A percentile compares a stretch with the other conserved stretches of the same genome.
Evolutionary conservation across 768 basidiomycete genomes (phyloP).

Genomic region (Leccinum uliginosum): DNA sequence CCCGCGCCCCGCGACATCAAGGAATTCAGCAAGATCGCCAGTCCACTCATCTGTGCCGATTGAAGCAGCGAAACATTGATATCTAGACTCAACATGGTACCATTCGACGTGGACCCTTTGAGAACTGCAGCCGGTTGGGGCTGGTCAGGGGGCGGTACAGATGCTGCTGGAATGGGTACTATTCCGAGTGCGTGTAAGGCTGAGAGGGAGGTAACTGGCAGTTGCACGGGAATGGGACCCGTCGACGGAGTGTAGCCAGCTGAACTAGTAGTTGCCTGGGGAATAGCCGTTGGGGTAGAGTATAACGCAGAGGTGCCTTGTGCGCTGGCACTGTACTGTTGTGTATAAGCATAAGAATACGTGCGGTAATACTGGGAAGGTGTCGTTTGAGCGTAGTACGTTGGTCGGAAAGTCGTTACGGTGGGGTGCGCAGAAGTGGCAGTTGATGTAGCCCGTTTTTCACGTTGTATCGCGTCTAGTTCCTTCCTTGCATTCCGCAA

Average conservation of each 20-base stretch:
- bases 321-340: slow-evolving; percentile 40
- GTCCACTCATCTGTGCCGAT: slow-evolving; percentile 70
- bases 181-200: slow-evolving; percentile 71
- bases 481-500: slow-evolving; percentile 60
- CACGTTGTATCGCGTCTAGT: slow-evolving; percentile 63
- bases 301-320: slow-evolving; percentile 24
- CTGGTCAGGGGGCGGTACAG: slow-evolving; percentile 50
- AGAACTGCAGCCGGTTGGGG: slow-evolving; percentile 74
- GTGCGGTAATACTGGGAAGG: slow-evolving; percentile 58
- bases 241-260: slow-evolving; percentile 30
- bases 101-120: slow-evolving; percentile 66
- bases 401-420: slow-evolving; percentile 37
- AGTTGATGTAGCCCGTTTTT: slow-evolving; percentile 49
- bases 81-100: slow-evolving; percentile 68
- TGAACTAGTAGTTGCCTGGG: slow-evolving; percentile 32
- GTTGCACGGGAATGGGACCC: slow-evolving; percentile 55
- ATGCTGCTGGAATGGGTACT: slow-evolving; percentile 57
- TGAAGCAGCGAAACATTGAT: slow-evolving; percentile 75
- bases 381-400: slow-evolving; percentile 31
- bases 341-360: slow-evolving; percentile 63
- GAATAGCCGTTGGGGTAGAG: slow-evolving; percentile 29
- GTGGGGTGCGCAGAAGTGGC: slow-evolving; percentile 29
- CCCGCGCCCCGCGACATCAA: slow-evolving; percentile 49
- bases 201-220: slow-evolving; percentile 56
- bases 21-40: slow-evolving; percentile 68